A percentile compares a stretch with the other conserved stretches of the same genome.
Evolutionary conservation across 2,329 filamentous ascomycete genomes (phyloP).

Genomic region (Fusarium citri): DNA sequence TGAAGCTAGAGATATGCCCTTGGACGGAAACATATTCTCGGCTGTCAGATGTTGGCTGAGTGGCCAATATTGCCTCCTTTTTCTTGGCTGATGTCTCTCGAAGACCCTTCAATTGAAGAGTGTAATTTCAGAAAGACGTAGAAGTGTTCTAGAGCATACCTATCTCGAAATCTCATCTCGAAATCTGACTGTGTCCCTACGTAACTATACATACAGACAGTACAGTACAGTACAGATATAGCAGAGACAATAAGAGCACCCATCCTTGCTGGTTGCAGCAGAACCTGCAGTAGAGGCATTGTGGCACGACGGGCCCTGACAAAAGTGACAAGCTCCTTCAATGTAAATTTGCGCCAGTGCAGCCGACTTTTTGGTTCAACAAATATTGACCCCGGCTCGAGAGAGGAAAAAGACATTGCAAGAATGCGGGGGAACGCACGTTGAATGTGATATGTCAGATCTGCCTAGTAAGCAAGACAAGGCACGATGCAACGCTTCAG

Average conservation of each 20-base stretch:
- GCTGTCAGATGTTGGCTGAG: conserved; percentile 25
- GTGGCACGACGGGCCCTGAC: conserved; percentile 25
- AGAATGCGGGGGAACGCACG: conserved; percentile 44
- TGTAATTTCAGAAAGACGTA: conserved; percentile 2
- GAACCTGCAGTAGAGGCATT: conserved; percentile 40
- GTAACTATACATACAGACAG: conserved; percentile 4
- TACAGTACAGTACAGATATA: background rate
- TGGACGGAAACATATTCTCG: conserved; percentile 19
- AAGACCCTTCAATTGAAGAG: conserved; percentile 19
- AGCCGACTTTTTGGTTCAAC: conserved; percentile 23
- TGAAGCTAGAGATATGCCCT: conserved; percentile 19
- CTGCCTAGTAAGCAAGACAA: conserved; percentile 35
- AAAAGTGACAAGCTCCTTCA: conserved; percentile 23
- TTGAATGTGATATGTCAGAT: conserved; percentile 42
- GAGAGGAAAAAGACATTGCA: conserved; percentile 3
- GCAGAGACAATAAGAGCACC: conserved; percentile 9
- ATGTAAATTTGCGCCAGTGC: conserved; percentile 21
- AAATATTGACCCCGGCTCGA: conserved; percentile 14
- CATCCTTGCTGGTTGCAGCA: conserved; percentile 29
- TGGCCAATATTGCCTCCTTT: conserved; percentile 13
- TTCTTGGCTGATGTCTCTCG: background rate
- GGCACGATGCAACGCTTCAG: conserved; percentile 41
- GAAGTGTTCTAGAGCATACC: background rate
- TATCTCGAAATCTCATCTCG: background rate
- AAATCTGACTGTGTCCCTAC: conserved; percentile 26